Evolutionary conservation across 345 rosid genomes (phyloP).

Genomic region (Lepidium didymum): DNA sequence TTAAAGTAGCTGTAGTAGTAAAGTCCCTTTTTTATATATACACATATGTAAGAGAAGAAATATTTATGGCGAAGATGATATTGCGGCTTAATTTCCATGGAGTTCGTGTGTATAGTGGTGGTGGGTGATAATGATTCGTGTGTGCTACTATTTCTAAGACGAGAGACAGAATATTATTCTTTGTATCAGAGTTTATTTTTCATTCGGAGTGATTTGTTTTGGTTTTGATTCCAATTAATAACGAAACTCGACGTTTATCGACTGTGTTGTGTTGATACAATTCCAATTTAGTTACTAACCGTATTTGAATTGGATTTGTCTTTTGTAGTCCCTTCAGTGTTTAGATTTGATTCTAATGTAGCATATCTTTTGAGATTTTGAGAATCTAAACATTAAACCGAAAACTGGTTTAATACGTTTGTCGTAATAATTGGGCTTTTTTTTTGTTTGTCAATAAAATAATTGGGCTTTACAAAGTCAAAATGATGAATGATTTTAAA

Average conservation of each 20-base stretch:
- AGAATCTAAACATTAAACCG: background rate
- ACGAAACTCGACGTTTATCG: background rate
- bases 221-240: background rate
- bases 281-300: background rate
- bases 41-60: background rate
- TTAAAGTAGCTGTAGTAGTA: conserved; percentile 11
- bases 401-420: background rate
- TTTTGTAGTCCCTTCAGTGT: too few relatives aligned
- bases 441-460: too few relatives aligned
- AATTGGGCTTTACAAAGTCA: background rate
- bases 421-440: too few relatives aligned
- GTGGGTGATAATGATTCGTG: conserved; percentile 14
- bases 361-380: background rate
- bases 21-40: background rate
- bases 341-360: background rate
- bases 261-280: background rate
- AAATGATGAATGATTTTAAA: background rate
- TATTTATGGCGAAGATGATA: conserved; percentile 8
- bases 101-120: conserved; percentile 26
- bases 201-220: background rate
- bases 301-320: too few relatives aligned
- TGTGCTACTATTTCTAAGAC: conserved; percentile 9
- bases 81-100: background rate
- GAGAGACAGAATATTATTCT: background rate
- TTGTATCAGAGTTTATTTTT: background rate